Base-by-base conservation (phyloP, 768 basidiomycete species). In the Rubroboletus satanas region DNA sequence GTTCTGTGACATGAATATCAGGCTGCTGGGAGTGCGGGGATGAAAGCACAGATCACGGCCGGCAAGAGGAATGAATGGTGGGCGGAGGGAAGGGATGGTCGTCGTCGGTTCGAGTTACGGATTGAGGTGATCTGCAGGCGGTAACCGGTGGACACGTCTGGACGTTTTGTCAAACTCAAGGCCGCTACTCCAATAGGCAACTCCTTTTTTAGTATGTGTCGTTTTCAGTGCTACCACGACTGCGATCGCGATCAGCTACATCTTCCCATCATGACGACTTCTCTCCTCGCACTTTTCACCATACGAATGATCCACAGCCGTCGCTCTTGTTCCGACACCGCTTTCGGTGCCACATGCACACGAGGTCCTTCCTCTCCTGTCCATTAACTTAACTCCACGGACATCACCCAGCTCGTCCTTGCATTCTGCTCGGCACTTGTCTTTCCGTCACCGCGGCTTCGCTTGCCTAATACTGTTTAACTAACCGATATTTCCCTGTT, bases 311-410 rank as follows among this genome's bases (percentile, higher is more conserved):
- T 64, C 60, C 60, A 60, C 57, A 45, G 32, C 49, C 45, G 51
- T 55, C 48, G 56, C 26, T 43, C n/a, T 51, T 61, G 59, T 57
- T 72, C 68, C 65, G 69, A 62, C 62, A 66, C 62, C 46, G 65
- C 53, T 55, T 67, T 63, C 14, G 56, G 69, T 70, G 65, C 60
- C 58, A 71, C 71, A 71, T 71, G 66, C 55, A 66, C 70, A 64
- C 67, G 66, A 66, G 68, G 68, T 58, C 57, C 61, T 70, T 72
- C 71, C 69, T 62, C 60, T 68, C 66, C 62, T 62, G 64, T 68
- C 60, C 52, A 70, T 70, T 70, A 70, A 71, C 71, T 71, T 71
- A 71, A 71, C 61, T 71, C 70, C 70, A 73, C 70, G 70, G 70
- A 73, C 70, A 71, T 71, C 64, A 61, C 62, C 55, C 64, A 61